phyloP scores from a whole-genome alignment of 208 protist genomes.

The Acanthamoeba royreba region DNA sequence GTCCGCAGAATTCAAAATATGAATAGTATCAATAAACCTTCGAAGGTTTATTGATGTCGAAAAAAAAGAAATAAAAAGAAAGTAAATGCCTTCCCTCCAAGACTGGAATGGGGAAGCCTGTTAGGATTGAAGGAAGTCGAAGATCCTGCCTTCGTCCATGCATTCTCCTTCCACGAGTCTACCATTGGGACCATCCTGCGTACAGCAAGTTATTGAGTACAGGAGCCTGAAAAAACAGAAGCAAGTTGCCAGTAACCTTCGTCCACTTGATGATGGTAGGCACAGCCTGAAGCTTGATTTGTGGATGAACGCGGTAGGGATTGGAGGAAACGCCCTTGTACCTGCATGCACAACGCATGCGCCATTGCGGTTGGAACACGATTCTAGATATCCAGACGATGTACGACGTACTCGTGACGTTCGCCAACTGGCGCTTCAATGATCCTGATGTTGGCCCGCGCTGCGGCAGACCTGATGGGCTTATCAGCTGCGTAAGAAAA shows the following conservation, averaged over 20 bases:
- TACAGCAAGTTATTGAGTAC: neutral
- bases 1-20: neutral
- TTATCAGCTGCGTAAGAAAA: neutral
- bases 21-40: neutral
- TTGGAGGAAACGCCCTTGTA: neutral
- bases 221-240: neutral
- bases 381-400: neutral
- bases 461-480: neutral
- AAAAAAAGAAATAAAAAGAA: neutral
- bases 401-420: neutral
- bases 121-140: neutral
- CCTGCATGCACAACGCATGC: neutral
- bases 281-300: neutral
- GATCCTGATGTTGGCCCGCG: neutral
- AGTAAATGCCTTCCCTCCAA: too few species aligned
- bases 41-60: too few species aligned
- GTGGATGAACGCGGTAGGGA: neutral
- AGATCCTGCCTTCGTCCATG: neutral
- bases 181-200: neutral
- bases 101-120: neutral
- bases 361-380: too few species aligned
- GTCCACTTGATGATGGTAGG: constrained; percentile 20
- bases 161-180: neutral
- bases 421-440: neutral
- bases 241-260: neutral